These are phyloP conservation scores for Potentilla sterilis DNA, from an alignment of 306 rosid species.

Conservation along the genomic window DNA sequence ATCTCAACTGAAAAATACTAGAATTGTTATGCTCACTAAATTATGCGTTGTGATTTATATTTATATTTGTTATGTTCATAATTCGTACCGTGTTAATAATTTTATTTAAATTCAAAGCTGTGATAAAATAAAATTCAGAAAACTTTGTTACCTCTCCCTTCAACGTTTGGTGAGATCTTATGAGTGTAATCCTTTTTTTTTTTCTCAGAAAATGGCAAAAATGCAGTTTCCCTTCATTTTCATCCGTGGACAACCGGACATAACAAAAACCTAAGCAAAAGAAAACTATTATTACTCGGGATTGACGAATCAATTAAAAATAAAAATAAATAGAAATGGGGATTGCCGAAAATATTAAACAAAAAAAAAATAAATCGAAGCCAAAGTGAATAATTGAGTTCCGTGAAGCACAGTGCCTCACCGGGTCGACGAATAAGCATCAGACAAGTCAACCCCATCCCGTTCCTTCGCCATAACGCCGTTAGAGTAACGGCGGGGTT, in stretches of 20 bases:
- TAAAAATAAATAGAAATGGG: constrained; percentile 7
- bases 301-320: constrained; percentile 21
- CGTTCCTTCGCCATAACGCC: constrained; percentile 29
- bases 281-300: constrained; percentile 25
- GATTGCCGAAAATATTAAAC: constrained; percentile 34
- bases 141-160: too few species aligned
- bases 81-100: too few species aligned
- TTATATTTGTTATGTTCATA: too few species aligned
- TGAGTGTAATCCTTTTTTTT: too few species aligned
- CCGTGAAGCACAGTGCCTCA: constrained; percentile 9
- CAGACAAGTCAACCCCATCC: constrained; percentile 12
- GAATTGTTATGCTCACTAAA: too few species aligned
- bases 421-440: constrained; percentile 23
- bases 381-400: constrained; percentile 21
- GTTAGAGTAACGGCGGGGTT: constrained; percentile 47
- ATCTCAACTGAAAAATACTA: too few species aligned
- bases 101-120: too few species aligned
- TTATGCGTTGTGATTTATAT: too few species aligned
- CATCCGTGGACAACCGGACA: background rate
- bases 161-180: too few species aligned
- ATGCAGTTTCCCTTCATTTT: background rate
- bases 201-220: background rate
- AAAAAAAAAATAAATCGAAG: background rate
- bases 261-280: background rate
- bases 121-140: too few species aligned